Conservation (phyloP, 202 grass and related monocot genomes). For the Saccharum hybrid region DNA sequence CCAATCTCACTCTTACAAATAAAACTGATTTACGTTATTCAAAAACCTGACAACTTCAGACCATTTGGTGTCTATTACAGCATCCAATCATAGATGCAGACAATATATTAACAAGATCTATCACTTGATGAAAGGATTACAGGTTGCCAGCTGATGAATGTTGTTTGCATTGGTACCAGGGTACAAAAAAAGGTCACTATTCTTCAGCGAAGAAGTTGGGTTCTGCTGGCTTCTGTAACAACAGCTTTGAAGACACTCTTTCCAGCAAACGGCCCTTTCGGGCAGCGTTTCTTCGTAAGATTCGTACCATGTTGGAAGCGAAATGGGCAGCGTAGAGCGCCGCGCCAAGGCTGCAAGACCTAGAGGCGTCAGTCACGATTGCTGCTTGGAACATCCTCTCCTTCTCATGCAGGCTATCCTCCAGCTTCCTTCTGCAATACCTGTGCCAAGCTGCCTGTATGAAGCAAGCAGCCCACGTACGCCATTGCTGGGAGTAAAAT, state of each 20-base stretch:
- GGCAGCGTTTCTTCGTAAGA: slow-evolving; percentile 55
- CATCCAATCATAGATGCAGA: too few relatives aligned
- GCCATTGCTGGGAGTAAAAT: slow-evolving; percentile 89
- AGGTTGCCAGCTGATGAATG: too few relatives aligned
- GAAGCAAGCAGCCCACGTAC: slow-evolving; percentile 86
- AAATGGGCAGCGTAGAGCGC: slow-evolving; percentile 80
- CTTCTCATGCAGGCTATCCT: slow-evolving; percentile 67
- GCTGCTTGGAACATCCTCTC: slow-evolving; percentile 73
- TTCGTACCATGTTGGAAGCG: slow-evolving; percentile 67
- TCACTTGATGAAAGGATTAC: too few relatives aligned
- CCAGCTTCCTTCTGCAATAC: slow-evolving; percentile 79
- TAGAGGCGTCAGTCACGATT: slow-evolving; percentile 52
- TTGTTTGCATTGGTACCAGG: too few relatives aligned
- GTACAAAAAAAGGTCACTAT: not conserved
- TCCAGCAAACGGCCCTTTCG: slow-evolving; percentile 61
- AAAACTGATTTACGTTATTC: not conserved
- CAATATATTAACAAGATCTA: too few relatives aligned
- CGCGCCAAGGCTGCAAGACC: slow-evolving; percentile 63
- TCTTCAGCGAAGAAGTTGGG: slow-evolving; percentile 65
- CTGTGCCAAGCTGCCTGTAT: slow-evolving; percentile 90
- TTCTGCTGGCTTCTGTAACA: slow-evolving; percentile 65
- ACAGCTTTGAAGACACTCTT: slow-evolving; percentile 53
- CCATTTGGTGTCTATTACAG: too few relatives aligned
- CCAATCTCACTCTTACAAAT: too few relatives aligned
- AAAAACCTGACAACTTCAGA: too few relatives aligned